phyloP scores from a whole-genome alignment of 768 basidiomycete species.

The Thelephora ganbajun region DNA sequence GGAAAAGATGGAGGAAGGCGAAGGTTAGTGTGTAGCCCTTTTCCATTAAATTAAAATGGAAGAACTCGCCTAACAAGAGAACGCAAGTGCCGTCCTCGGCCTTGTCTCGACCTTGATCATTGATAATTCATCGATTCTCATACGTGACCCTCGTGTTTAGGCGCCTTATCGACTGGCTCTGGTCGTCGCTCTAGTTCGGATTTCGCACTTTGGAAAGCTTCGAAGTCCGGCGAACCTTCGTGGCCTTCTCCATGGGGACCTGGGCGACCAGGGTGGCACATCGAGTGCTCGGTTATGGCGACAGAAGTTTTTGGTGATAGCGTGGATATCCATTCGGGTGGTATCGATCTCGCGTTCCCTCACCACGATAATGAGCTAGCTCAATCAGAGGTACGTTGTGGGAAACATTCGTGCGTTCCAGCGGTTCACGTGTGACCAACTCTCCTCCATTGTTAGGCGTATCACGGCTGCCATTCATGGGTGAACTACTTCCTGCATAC shows the following conservation, averaged over 20 bases:
- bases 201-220: constrained; percentile 97
- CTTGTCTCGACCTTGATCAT: not conserved
- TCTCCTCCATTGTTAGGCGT: constrained; percentile 44
- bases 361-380: constrained; percentile 99
- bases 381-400: constrained; percentile 66
- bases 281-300: constrained; percentile 98
- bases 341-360: constrained; percentile 94
- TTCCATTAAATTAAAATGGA: not conserved
- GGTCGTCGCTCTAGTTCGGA: constrained; percentile 77
- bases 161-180: constrained; percentile 38
- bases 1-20: constrained; percentile 80
- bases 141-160: constrained; percentile 18
- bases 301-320: constrained; percentile 76
- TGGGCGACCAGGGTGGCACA: constrained; percentile 98
- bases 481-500: constrained; percentile 99
- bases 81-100: not conserved
- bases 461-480: constrained; percentile 85
- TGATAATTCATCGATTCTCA: not conserved
- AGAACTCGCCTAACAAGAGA: not conserved
- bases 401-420: not conserved
- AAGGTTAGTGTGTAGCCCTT: constrained; percentile 39
- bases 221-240: constrained; percentile 89
- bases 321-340: constrained; percentile 98
- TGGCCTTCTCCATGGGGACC: constrained; percentile 96
- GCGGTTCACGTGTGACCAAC: constrained; percentile 6